These are phyloP conservation scores for Cryomyces minteri DNA, from an alignment of 495 filamentous ascomycete species.

Conservation along the genomic window DNA sequence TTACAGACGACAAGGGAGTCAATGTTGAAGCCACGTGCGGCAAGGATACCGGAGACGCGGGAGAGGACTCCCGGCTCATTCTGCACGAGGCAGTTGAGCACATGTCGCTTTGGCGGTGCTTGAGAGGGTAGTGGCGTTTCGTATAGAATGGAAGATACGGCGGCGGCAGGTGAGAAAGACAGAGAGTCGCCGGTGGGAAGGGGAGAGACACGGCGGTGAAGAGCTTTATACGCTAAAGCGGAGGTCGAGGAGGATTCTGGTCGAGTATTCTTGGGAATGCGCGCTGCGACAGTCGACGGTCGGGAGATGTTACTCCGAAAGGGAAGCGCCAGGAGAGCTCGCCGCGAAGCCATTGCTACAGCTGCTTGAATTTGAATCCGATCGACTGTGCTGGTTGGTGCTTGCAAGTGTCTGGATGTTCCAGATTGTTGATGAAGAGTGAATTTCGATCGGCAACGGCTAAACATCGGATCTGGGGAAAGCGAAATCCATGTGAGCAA, in stretches of 20 bases:
- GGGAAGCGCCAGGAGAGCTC: constrained; percentile 17
- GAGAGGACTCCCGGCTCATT: constrained; percentile 97
- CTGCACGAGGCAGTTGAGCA: constrained; percentile 96
- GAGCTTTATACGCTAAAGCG: constrained; percentile 91
- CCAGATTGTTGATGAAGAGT: too few species aligned
- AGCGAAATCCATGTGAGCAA: background rate
- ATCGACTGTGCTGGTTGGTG: background rate
- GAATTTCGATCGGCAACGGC: background rate
- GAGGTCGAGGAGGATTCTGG: constrained; percentile 54
- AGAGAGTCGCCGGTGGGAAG: constrained; percentile 59
- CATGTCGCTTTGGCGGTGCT: constrained; percentile 76
- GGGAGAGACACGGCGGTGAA: constrained; percentile 71
- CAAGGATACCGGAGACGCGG: constrained; percentile 89
- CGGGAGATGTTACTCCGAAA: constrained; percentile 3
- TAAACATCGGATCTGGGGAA: background rate
- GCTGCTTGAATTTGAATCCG: background rate
- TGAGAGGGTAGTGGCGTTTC: constrained; percentile 78
- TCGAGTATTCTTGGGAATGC: constrained; percentile 1
- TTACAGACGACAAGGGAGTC: constrained; percentile 94
- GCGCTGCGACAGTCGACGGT: constrained; percentile 9
- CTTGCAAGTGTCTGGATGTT: too few species aligned
- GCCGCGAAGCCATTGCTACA: constrained; percentile 19
- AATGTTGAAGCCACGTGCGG: constrained; percentile 96
- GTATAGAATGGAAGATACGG: constrained; percentile 95
- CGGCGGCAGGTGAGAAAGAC: constrained; percentile 85